Percentiles rank a stretch among this genome's conserved stretches.
phyloP scores from a whole-genome alignment of 1,284 basidiomycete species.

The Cystobasidiaceae sp. region DNA sequence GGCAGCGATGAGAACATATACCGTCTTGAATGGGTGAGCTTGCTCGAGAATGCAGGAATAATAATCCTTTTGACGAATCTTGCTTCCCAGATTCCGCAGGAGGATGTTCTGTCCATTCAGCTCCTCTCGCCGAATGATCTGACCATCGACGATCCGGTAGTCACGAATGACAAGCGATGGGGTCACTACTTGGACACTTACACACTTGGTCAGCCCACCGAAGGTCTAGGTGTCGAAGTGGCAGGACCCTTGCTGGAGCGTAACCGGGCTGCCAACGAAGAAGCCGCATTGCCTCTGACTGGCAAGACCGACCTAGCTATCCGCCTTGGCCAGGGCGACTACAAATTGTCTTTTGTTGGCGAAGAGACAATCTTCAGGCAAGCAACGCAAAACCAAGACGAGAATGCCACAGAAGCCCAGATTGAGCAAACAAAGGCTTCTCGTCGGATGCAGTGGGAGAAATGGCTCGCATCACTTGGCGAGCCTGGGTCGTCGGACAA shows the following conservation, averaged over 20 bases:
- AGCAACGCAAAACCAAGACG: neutral
- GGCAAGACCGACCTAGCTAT: constrained; percentile 24
- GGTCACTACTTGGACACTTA: constrained; percentile 84
- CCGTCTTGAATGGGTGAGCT: constrained; percentile 80
- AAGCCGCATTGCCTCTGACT: neutral
- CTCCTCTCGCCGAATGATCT: constrained; percentile 84
- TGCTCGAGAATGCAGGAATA: neutral
- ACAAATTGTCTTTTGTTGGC: constrained; percentile 47
- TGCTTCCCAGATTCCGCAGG: constrained; percentile 58
- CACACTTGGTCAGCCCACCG: constrained; percentile 57
- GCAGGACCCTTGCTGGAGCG: constrained; percentile 68
- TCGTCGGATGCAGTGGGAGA: constrained; percentile 21
- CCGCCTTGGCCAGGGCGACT: constrained; percentile 43
- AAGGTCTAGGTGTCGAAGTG: constrained; percentile 53
- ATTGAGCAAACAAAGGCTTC: neutral
- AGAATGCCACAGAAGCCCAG: no score
- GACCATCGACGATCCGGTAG: constrained; percentile 71
- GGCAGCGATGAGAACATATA: constrained; percentile 88
- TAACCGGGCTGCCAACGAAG: constrained; percentile 10
- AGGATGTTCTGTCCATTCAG: constrained; percentile 72
- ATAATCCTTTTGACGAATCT: neutral
- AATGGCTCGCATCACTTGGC: constrained; percentile 13
- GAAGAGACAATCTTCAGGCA: constrained; percentile 41
- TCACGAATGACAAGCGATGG: constrained; percentile 72
- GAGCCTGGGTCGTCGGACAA: no score